Evolutionary conservation across 306 rosid species (phyloP).

Genomic region (Carpinus viminea): DNA sequence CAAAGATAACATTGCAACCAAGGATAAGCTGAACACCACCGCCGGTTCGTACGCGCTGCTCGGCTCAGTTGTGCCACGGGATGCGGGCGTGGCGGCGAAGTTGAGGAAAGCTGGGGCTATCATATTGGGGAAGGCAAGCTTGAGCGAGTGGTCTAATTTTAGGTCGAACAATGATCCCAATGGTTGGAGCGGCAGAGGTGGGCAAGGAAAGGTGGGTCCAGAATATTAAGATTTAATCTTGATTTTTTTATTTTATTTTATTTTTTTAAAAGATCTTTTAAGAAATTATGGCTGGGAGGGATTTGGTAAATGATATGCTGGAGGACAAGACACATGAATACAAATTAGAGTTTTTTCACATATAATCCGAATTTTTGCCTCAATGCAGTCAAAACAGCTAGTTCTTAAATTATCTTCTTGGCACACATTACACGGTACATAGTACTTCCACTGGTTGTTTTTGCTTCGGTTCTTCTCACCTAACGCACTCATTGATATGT

Average conservation of each 20-base stretch:
- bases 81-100: constrained; percentile 48
- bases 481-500: no score
- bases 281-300: not conserved
- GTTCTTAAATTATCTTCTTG: no score
- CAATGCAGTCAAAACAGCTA: no score
- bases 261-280: no score
- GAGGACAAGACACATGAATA: no score
- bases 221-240: not conserved
- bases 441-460: no score
- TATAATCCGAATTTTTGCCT: no score
- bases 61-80: constrained; percentile 49
- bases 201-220: constrained; percentile 44
- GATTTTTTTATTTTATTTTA: no score
- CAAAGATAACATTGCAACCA: constrained; percentile 61
- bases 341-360: no score
- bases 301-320: not conserved
- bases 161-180: constrained; percentile 31
- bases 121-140: constrained; percentile 59
- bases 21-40: constrained; percentile 57
- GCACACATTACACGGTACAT: no score
- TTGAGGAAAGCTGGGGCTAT: constrained; percentile 52
- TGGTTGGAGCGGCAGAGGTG: constrained; percentile 60
- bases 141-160: constrained; percentile 51
- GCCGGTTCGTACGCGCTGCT: constrained; percentile 50
- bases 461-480: no score